Base-by-base conservation (phyloP, 257 asterid genomes). In the Henckelia pumila region DNA sequence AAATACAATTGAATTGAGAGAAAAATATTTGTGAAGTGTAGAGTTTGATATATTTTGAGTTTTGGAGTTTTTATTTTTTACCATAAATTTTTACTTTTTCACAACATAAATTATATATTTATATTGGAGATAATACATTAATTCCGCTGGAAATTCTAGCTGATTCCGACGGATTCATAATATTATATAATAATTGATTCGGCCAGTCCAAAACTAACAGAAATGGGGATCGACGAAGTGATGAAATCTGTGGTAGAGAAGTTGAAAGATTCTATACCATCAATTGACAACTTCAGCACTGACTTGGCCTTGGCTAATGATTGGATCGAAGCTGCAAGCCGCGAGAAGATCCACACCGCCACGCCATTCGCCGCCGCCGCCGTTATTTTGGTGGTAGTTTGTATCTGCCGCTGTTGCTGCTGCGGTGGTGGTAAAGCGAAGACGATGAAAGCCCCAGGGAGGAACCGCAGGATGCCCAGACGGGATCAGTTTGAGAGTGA, bases 371-470 rank as follows among this genome's bases (percentile, higher is more conserved):
- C 55, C 23, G 29, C 61, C 11, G 47, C 70, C 1, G 16, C 4
- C 0, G 0, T 66, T 13, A 8, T 40, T 50, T 32, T 76, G 10
- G 9, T 28, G 0, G 1, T 71, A 9, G 1, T 44, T 2, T 14
- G 63, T 29, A 63, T 61, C 17, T 66, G 47, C 29, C 59, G 80
- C 28, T 66, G 68, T 9, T 30, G 59, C n/a, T 69, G 70, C 13
- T 66, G 70, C 0, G 19, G 79, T 0, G 11, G 47, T 0, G 25
- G 30, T 25, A 25, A 25, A 3, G 26, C 26, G 1, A 33, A 69
- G 66, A 59, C 17, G 80, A 75, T 70, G 76, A 76, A 61, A 59
- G 76, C 79, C 3, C 80, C 80, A 1, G 80, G 80, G 4, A 71
- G 76, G 52, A 71, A 61, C 61, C 6, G 53, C 22, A 71, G 73